A percentile compares a stretch with the other conserved stretches of the same genome.
phyloP scores from a whole-genome alignment of 129 eudicot genomes.

The Helianthus tuberosus region DNA sequence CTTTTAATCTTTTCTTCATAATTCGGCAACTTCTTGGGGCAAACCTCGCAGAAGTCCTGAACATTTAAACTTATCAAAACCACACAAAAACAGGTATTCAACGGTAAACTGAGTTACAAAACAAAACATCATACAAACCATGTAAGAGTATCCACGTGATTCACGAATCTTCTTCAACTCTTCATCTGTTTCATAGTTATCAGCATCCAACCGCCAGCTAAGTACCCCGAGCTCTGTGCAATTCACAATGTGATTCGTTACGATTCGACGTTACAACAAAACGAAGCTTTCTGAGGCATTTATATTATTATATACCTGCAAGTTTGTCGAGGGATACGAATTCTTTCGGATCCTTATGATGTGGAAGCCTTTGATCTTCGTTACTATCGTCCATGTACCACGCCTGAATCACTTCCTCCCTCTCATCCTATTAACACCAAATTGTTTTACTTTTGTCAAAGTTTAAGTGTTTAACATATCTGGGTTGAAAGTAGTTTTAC shows the following conservation, averaged over 20 bases:
- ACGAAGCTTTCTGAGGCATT: not conserved
- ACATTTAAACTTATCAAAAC: not conserved
- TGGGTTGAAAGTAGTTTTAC: no score
- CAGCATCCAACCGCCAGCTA: conserved; percentile 97
- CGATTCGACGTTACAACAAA: not conserved
- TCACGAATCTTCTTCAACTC: conserved; percentile 89
- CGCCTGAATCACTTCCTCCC: conserved; percentile 91
- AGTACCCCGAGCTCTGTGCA: conserved; percentile 86
- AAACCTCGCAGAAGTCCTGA: conserved; percentile 93
- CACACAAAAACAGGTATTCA: not conserved
- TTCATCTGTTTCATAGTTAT: conserved; percentile 93
- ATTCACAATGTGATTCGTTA: conserved; percentile 8
- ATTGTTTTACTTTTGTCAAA: not conserved
- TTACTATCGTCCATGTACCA: conserved; percentile 97
- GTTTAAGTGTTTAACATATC: no score
- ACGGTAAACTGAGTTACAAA: not conserved
- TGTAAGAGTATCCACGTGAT: conserved; percentile 89
- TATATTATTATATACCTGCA: conserved; percentile 61
- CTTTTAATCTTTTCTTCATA: conserved; percentile 84
- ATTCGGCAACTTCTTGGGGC: conserved; percentile 92
- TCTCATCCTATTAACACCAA: conserved; percentile 52
- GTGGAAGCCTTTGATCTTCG: conserved; percentile 95
- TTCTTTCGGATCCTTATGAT: conserved; percentile 86
- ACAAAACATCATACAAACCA: conserved; percentile 46
- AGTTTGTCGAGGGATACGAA: conserved; percentile 83